Evolutionary conservation across 2,329 filamentous ascomycete genomes (phyloP).

Genomic region (Curvularia hawaiiensis): DNA sequence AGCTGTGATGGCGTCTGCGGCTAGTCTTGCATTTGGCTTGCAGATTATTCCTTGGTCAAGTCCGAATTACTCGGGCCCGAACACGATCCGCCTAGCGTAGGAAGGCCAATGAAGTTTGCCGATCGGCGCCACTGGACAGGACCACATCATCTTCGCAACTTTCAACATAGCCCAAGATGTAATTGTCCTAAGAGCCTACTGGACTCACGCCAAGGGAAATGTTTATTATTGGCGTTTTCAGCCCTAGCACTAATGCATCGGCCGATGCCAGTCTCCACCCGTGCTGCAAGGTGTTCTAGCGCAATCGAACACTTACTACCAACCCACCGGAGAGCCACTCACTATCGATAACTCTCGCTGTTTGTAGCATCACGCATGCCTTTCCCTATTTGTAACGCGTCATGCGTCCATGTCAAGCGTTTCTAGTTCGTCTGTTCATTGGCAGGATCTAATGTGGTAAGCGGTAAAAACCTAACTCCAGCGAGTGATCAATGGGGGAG

Average conservation of each 20-base stretch:
- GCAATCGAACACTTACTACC: not conserved
- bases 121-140: not conserved
- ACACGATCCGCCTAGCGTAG: not conserved
- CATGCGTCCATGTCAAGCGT: not conserved
- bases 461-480: not conserved
- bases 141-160: not conserved
- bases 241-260: conserved; percentile 1
- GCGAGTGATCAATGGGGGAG: not conserved
- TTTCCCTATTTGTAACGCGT: not conserved
- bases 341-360: not conserved
- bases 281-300: not conserved
- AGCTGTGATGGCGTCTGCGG: not conserved
- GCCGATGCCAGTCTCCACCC: not conserved
- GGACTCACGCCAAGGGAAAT: not conserved
- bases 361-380: not conserved
- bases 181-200: not conserved
- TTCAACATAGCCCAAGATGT: not conserved
- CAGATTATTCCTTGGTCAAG: not conserved
- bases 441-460: not conserved
- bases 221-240: not conserved
- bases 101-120: not conserved
- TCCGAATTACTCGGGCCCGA: conserved; percentile 3
- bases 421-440: not conserved
- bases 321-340: not conserved
- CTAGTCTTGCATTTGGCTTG: not conserved